phyloP scores from a whole-genome alignment of 805 yeast genomes.

The Sporopachydermia lactativora region DNA sequence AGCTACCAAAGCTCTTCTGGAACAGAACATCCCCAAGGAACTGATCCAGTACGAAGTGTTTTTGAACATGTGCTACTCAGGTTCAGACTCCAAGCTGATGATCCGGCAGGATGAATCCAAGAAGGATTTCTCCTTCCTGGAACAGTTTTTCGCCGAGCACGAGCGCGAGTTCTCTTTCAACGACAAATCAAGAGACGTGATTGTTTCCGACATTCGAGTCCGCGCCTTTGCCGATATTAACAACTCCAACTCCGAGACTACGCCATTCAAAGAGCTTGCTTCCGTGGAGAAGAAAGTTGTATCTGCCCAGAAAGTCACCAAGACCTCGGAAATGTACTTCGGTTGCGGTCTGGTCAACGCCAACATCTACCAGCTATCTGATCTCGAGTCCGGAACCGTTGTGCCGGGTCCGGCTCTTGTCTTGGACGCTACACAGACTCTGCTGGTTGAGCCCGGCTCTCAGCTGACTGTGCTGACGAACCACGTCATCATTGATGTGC shows the following conservation, averaged over 20 bases:
- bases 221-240: conserved; percentile 55
- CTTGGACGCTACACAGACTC: conserved; percentile 72
- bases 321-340: conserved; percentile 41
- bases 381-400: conserved; percentile 35
- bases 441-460: conserved; percentile 51
- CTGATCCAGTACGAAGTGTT: conserved; percentile 44
- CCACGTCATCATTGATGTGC: conserved; percentile 40
- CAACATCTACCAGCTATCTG: conserved; percentile 40
- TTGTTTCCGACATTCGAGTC: conserved; percentile 62
- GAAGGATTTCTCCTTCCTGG: conserved; percentile 21
- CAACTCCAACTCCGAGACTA: conserved; percentile 4
- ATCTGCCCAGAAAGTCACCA: conserved; percentile 11
- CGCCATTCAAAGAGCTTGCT: background rate
- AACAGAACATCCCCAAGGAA: conserved; percentile 39
- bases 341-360: conserved; percentile 34
- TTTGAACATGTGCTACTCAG: conserved; percentile 68
- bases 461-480: conserved; percentile 40
- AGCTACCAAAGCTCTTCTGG: conserved; percentile 26
- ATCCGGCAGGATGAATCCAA: conserved; percentile 17
- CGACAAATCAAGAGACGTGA: conserved; percentile 38
- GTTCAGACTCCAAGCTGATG: conserved; percentile 84
- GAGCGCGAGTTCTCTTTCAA: conserved; percentile 62
- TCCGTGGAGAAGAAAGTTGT: background rate
- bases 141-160: conserved; percentile 40
- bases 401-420: conserved; percentile 63